These are phyloP conservation scores for Beauveria sp. DNA, from an alignment of 2,329 filamentous ascomycete species.

Conservation along the genomic window DNA sequence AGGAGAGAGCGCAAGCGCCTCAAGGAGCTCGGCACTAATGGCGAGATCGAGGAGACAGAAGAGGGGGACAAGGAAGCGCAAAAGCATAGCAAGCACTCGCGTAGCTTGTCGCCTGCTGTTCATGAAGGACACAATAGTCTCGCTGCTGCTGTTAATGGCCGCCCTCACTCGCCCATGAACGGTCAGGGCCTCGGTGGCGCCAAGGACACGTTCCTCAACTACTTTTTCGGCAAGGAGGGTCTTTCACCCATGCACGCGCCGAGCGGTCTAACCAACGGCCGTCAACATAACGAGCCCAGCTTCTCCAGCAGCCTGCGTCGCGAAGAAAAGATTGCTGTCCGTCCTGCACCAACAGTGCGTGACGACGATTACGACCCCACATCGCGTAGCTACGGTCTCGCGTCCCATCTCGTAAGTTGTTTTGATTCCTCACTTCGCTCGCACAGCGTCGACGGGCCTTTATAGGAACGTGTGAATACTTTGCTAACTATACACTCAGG, in stretches of 20 bases:
- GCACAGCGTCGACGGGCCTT: no score
- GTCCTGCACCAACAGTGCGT: slow-evolving; percentile 34
- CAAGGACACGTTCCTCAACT: slow-evolving; percentile 90
- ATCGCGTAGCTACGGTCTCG: slow-evolving; percentile 32
- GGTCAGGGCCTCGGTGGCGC: slow-evolving; percentile 51
- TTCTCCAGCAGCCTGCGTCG: slow-evolving; percentile 79
- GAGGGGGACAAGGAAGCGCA: slow-evolving; percentile 50
- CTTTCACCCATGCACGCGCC: slow-evolving; percentile 34
- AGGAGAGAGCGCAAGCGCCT: slow-evolving; percentile 74
- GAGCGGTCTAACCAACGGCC: slow-evolving; percentile 23
- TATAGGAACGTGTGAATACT: neutral
- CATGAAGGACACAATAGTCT: slow-evolving; percentile 58
- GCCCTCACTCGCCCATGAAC: slow-evolving; percentile 56
- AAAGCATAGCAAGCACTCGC: slow-evolving; percentile 36
- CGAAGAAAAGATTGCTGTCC: slow-evolving; percentile 49
- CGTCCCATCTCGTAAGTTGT: slow-evolving; percentile 52
- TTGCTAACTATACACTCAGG: slow-evolving; percentile 30
- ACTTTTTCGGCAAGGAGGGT: slow-evolving; percentile 97
- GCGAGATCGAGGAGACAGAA: slow-evolving; percentile 60
- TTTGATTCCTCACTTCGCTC: slow-evolving; percentile 9
- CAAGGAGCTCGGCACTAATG: slow-evolving; percentile 81
- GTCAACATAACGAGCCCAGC: slow-evolving; percentile 74
- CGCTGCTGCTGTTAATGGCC: slow-evolving; percentile 60
- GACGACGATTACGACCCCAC: slow-evolving; percentile 38
- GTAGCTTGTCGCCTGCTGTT: slow-evolving; percentile 78